These are phyloP conservation scores for Septoria linicola DNA, from an alignment of 2,329 filamentous ascomycete genomes.

Conservation along the genomic window DNA sequence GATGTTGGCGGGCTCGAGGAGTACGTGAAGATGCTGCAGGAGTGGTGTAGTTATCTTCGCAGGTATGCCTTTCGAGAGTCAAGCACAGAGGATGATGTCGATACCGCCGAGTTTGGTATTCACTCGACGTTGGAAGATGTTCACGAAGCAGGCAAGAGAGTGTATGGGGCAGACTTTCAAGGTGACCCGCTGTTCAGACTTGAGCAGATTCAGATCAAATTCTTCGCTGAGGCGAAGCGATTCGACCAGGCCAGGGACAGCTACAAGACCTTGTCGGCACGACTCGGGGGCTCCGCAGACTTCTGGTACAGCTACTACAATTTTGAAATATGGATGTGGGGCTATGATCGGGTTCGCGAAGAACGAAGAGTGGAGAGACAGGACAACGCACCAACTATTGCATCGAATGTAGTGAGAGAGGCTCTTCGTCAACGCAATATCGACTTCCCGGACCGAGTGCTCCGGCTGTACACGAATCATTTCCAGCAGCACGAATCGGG, in stretches of 20 bases:
- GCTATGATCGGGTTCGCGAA: constrained; percentile 55
- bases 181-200: constrained; percentile 88
- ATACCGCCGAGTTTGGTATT: constrained; percentile 87
- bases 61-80: constrained; percentile 75
- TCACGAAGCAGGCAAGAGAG: constrained; percentile 70
- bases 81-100: constrained; percentile 73
- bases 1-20: constrained; percentile 84
- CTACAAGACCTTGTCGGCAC: constrained; percentile 68
- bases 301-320: constrained; percentile 93
- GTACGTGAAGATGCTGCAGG: constrained; percentile 84
- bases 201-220: constrained; percentile 89
- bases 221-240: constrained; percentile 78
- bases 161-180: constrained; percentile 72
- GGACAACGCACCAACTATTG: constrained; percentile 65
- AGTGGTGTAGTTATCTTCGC: constrained; percentile 93
- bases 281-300: constrained; percentile 75
- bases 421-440: constrained; percentile 63
- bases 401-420: constrained; percentile 73
- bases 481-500: constrained; percentile 89
- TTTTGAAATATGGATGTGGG: constrained; percentile 81
- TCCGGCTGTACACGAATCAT: constrained; percentile 72
- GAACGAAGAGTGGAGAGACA: constrained; percentile 49
- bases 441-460: constrained; percentile 73
- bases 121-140: constrained; percentile 83
- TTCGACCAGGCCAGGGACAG: constrained; percentile 72